Evolutionary conservation across 768 basidiomycete species (phyloP).

Genomic region (Glaciozyma martinii): DNA sequence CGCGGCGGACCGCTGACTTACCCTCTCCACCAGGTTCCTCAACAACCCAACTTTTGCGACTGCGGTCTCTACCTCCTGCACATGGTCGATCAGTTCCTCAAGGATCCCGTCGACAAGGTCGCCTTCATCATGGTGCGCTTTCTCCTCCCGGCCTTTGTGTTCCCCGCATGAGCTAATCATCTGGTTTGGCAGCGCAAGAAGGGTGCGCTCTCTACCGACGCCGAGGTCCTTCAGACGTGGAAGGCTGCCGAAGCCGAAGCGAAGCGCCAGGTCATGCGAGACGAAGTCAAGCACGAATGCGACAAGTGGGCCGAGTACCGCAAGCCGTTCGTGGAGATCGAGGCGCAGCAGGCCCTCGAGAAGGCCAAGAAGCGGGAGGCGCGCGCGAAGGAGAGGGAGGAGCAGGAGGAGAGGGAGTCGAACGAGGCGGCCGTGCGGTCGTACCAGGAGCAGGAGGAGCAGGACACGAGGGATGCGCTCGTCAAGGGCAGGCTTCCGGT

Average conservation of each 20-base stretch:
- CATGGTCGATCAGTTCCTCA: conserved; percentile 68
- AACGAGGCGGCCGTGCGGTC: background rate
- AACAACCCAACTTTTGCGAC: conserved; percentile 80
- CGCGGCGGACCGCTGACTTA: background rate
- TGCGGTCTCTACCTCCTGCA: conserved; percentile 90
- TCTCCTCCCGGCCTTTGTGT: background rate
- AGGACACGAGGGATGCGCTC: too few relatives aligned
- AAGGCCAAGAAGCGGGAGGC: background rate
- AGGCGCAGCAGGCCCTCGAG: background rate
- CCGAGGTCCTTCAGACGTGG: background rate
- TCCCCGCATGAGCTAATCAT: background rate
- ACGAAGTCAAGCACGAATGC: background rate
- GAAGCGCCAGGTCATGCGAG: background rate
- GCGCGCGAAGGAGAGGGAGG: background rate
- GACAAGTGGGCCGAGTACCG: background rate
- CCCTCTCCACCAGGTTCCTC: conserved; percentile 57
- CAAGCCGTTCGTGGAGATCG: background rate
- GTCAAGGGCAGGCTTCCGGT: background rate
- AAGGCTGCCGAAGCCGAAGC: background rate
- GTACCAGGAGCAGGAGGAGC: background rate
- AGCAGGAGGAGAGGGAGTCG: background rate
- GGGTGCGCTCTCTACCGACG: background rate
- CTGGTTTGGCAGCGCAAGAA: background rate
- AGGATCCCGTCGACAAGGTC: conserved; percentile 44
- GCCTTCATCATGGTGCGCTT: background rate